Conservation (phyloP, 352 stramenopile genomes). For the Detonula confervacea region DNA sequence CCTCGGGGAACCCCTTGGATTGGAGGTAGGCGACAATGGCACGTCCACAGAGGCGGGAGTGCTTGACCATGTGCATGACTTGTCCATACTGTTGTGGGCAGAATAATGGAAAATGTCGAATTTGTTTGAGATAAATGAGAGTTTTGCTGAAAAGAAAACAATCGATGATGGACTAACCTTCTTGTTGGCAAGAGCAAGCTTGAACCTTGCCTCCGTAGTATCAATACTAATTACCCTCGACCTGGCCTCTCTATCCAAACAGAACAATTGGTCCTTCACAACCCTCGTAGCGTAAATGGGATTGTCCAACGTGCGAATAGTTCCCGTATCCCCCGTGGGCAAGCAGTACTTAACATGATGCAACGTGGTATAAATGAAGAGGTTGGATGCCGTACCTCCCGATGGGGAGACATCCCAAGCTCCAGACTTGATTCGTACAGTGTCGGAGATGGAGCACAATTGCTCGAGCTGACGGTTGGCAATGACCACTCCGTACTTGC, state of each 20-base stretch:
- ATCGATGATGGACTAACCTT: constrained; percentile 44
- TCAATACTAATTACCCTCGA: constrained; percentile 96
- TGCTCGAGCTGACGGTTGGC: constrained; percentile 97
- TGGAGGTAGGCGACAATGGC: constrained; percentile 99
- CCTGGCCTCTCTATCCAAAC: constrained; percentile 96
- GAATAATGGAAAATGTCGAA: constrained; percentile 3
- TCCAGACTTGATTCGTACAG: constrained; percentile 89
- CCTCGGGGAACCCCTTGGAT: constrained; percentile 99
- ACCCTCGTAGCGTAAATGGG: constrained; percentile 97
- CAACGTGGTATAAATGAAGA: constrained; percentile 99
- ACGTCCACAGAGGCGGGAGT: constrained; percentile 95
- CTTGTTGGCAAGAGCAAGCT: constrained; percentile 89
- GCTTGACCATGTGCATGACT: constrained; percentile 98
- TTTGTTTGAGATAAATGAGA: neutral
- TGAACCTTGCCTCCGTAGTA: constrained; percentile 99
- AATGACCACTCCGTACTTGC: constrained; percentile 97
- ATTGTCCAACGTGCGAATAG: constrained; percentile 97
- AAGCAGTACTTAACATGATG: constrained; percentile 90
- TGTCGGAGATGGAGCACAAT: constrained; percentile 96
- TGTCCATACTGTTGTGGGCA: constrained; percentile 91
- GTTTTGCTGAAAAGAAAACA: neutral
- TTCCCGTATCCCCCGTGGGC: constrained; percentile 93
- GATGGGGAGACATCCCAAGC: constrained; percentile 79
- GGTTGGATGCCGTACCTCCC: constrained; percentile 88
- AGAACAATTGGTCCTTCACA: constrained; percentile 93